A percentile compares a stretch with the other conserved stretches of the same genome.
phyloP scores from a whole-genome alignment of 2,329 filamentous ascomycete species.

The Aspergillus pseudoterreus region DNA sequence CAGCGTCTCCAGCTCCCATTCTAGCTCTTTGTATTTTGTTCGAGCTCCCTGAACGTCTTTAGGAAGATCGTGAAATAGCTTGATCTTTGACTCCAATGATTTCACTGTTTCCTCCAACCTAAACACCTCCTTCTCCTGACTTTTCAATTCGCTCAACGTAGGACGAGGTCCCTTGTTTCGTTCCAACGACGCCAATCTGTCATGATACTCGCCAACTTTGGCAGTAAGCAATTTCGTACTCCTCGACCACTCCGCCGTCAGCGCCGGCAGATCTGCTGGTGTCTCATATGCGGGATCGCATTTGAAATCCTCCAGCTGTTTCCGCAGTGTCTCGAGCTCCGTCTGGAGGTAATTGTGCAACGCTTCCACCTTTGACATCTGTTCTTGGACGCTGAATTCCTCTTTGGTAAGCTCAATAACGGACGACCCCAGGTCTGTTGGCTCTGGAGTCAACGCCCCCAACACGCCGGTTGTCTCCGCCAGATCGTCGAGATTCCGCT shows the following conservation, averaged over 20 bases:
- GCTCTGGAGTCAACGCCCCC: conserved; percentile 48
- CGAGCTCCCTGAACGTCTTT: conserved; percentile 66
- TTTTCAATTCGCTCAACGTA: conserved; percentile 50
- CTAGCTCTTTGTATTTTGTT: conserved; percentile 64
- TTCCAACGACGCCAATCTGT: conserved; percentile 47
- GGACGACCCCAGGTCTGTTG: conserved; percentile 48
- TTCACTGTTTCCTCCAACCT: conserved; percentile 59
- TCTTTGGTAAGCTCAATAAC: conserved; percentile 57
- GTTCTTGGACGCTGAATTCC: conserved; percentile 51
- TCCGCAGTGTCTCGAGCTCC: conserved; percentile 42
- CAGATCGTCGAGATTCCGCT: conserved; percentile 55
- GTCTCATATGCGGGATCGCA: conserved; percentile 48
- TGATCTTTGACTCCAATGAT: conserved; percentile 63
- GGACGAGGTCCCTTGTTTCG: conserved; percentile 27
- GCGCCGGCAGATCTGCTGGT: conserved; percentile 57
- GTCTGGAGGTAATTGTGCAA: conserved; percentile 55
- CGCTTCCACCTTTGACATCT: conserved; percentile 53
- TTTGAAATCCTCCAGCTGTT: conserved; percentile 29
- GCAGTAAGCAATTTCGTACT: conserved; percentile 63
- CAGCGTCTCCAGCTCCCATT: conserved; percentile 60
- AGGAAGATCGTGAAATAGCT: conserved; percentile 67
- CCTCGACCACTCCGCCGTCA: conserved; percentile 71
- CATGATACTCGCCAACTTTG: conserved; percentile 65
- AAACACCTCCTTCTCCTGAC: conserved; percentile 58
- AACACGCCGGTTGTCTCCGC: conserved; percentile 51